Evolutionary conservation across 1,284 basidiomycete species (phyloP).

Genomic region (Ceratobasidium sp.): DNA sequence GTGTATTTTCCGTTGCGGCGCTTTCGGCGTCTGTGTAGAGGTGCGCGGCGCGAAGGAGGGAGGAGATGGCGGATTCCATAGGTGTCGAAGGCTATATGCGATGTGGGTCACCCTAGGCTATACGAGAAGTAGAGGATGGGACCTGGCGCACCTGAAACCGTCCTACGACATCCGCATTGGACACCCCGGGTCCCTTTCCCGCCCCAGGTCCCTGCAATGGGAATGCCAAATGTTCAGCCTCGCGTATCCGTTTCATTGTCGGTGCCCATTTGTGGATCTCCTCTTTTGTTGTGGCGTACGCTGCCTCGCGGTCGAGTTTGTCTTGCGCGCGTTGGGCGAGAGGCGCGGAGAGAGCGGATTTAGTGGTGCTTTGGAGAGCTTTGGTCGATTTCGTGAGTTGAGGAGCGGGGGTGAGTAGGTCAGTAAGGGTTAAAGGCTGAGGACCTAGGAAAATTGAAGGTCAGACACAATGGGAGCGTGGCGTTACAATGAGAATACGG

Average conservation of each 20-base stretch:
- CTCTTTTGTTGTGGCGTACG: conserved; percentile 89
- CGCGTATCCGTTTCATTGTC: conserved; percentile 80
- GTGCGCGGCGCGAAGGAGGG: conserved; percentile 76
- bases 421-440: conserved; percentile 65
- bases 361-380: conserved; percentile 59
- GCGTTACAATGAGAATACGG: conserved; percentile 52
- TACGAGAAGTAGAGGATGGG: background rate
- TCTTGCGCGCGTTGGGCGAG: conserved; percentile 87
- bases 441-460: conserved; percentile 43
- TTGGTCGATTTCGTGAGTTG: conserved; percentile 72
- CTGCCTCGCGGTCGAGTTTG: conserved; percentile 88
- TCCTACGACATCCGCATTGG: conserved; percentile 77
- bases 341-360: conserved; percentile 77
- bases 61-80: conserved; percentile 79
- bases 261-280: conserved; percentile 95
- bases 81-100: conserved; percentile 69
- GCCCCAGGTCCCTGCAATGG: conserved; percentile 76
- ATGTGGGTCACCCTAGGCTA: background rate
- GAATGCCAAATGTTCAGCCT: conserved; percentile 92
- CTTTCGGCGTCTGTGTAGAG: conserved; percentile 78
- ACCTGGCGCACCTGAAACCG: conserved; percentile 71
- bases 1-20: conserved; percentile 74
- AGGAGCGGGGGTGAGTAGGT: conserved; percentile 47
- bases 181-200: conserved; percentile 57
- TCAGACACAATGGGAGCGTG: background rate